phyloP scores from a whole-genome alignment of 2,329 filamentous ascomycete species.

The Ascochyta koolunga region DNA sequence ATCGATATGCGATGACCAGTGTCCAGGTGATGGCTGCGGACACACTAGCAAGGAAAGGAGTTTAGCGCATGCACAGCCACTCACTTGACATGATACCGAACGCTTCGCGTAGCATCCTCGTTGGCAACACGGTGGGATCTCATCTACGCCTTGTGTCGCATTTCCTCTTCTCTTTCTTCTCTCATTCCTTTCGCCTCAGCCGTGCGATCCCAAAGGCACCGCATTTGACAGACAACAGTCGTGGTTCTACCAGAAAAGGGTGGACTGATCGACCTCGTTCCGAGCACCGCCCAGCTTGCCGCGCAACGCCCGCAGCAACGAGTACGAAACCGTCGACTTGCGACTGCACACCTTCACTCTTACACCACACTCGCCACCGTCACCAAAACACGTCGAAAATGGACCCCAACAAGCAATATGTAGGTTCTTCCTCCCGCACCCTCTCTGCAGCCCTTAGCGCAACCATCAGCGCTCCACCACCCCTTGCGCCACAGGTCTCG shows the following conservation, averaged over 20 bases:
- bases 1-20: no score
- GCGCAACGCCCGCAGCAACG: slow-evolving; percentile 21
- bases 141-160: slow-evolving; percentile 1
- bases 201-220: not conserved
- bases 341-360: slow-evolving; percentile 12
- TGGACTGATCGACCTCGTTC: slow-evolving; percentile 3
- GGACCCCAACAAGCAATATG: slow-evolving; percentile 34
- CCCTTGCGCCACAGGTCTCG: slow-evolving; percentile 13
- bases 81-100: not conserved
- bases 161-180: not conserved
- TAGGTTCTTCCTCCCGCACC: slow-evolving; percentile 21
- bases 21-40: not conserved
- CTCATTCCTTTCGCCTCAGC: not conserved
- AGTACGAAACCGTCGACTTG: slow-evolving; percentile 9
- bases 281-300: slow-evolving; percentile 28
- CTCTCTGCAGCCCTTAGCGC: not conserved
- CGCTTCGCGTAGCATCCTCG: slow-evolving; percentile 10
- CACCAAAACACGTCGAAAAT: not conserved
- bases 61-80: not conserved
- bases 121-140: slow-evolving; percentile 1
- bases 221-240: not conserved
- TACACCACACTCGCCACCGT: slow-evolving; percentile 10
- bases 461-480: not conserved
- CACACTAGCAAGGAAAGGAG: not conserved
- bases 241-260: not conserved